These are phyloP conservation scores for Torulaspora gathmanii DNA, from an alignment of 805 yeast genomes.

Conservation along the genomic window DNA sequence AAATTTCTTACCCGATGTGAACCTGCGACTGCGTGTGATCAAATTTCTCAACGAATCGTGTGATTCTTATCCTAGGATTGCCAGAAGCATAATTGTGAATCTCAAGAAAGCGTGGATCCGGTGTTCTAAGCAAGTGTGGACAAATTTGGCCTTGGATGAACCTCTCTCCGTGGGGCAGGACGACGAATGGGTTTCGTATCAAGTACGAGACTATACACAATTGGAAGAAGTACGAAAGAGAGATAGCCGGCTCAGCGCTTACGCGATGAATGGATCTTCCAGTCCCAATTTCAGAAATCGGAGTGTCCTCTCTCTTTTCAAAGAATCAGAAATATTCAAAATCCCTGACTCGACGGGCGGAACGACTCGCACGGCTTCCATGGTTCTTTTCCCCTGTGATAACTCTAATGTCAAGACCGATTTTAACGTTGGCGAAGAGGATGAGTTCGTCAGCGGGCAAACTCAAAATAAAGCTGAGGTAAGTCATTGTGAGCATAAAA, in stretches of 20 bases:
- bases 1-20: slow-evolving; percentile 60
- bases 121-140: slow-evolving; percentile 27
- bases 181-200: slow-evolving; percentile 24
- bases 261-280: slow-evolving; percentile 30
- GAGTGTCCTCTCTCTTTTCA: slow-evolving; percentile 30
- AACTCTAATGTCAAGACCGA: slow-evolving; percentile 18
- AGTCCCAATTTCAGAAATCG: slow-evolving; percentile 33
- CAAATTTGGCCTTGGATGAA: slow-evolving; percentile 22
- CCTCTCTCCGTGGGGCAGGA: slow-evolving; percentile 14
- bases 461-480: neutral
- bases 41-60: slow-evolving; percentile 39
- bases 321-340: slow-evolving; percentile 21
- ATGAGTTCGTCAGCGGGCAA: neutral
- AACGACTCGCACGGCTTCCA: slow-evolving; percentile 26
- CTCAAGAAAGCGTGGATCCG: slow-evolving; percentile 49
- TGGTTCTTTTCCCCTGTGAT: slow-evolving; percentile 32
- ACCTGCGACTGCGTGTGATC: slow-evolving; percentile 44
- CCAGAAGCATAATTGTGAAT: slow-evolving; percentile 40
- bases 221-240: slow-evolving; percentile 16
- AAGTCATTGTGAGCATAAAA: slow-evolving; percentile 1
- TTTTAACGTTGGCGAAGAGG: neutral
- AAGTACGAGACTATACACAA: slow-evolving; percentile 24
- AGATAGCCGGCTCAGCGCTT: slow-evolving; percentile 28
- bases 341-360: slow-evolving; percentile 13
- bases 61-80: slow-evolving; percentile 21